Evolutionary conservation across 192 early-diverging fungal genomes (phyloP).

Genomic region (Coemansia pectinata): DNA sequence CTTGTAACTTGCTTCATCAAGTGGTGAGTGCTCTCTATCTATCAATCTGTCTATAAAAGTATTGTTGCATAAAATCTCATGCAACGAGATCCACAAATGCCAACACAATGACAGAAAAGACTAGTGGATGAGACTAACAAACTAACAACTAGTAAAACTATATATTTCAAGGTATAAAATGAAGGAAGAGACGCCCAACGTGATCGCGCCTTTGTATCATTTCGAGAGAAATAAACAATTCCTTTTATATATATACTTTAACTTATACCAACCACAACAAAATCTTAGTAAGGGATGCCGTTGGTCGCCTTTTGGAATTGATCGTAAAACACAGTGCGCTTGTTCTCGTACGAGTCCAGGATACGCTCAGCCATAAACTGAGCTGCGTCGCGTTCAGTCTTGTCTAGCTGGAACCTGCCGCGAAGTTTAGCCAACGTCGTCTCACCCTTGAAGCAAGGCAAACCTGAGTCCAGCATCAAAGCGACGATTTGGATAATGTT

Average conservation of each 20-base stretch:
- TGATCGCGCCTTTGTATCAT: too few relatives aligned
- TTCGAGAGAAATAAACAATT: too few relatives aligned
- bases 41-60: too few relatives aligned
- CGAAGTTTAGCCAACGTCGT: constrained; percentile 80
- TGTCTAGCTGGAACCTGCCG: constrained; percentile 86
- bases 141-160: too few relatives aligned
- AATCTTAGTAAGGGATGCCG: constrained; percentile 60
- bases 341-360: constrained; percentile 89
- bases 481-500: constrained; percentile 86
- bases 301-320: constrained; percentile 83
- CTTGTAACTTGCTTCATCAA: too few relatives aligned
- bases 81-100: too few relatives aligned
- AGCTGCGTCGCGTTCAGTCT: constrained; percentile 86
- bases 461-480: constrained; percentile 92
- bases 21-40: too few relatives aligned
- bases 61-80: too few relatives aligned
- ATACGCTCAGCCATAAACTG: constrained; percentile 94
- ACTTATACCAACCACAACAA: background rate
- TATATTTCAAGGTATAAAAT: too few relatives aligned
- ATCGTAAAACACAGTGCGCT: constrained; percentile 79
- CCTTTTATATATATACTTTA: too few relatives aligned
- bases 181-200: background rate
- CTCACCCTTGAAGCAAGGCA: constrained; percentile 98
- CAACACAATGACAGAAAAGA: too few relatives aligned
- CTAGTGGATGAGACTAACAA: too few relatives aligned